Base-by-base conservation (phyloP, 108 stramenopile genomes). In the Conticribra guillardii region DNA sequence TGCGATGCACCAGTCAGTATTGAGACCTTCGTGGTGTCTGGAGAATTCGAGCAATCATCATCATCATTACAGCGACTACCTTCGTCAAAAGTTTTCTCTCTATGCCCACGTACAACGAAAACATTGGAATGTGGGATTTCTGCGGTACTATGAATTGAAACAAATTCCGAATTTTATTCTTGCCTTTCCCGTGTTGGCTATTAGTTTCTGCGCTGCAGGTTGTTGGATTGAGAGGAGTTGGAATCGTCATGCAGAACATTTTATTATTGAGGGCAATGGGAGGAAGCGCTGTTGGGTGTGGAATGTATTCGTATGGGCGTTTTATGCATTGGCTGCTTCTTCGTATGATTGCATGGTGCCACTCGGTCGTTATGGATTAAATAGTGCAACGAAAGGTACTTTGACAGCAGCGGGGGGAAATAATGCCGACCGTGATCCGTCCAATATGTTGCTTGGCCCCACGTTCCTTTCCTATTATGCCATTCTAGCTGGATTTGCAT, bases 61-160 rank as follows among this genome's bases (percentile, higher is more conserved):
- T n/a, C n/a, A n/a, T n/a, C n/a, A n/a, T n/a, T n/a, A n/a, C n/a
- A n/a, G n/a, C n/a, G n/a, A n/a, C n/a, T n/a, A n/a, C n/a, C n/a
- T n/a, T n/a, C n/a, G n/a, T 58, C 22, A 44, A 31, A 52, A 54
- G 15, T 95, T 92, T 76, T 90, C 91, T 24, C 60, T 95, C 31
- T 95, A 95, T 63, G 70, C 76, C 18, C 68, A 86, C 71, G 84
- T 89, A 16, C 94, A 95, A 77, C 62, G 72, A 41, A 80, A 87
- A 65, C 87, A 95, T 60, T 95, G 94, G 94, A 92, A 95, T 74
- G 91, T 95, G 4, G 94, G 94, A 4, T 76, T 89, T 4, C 76
- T 95, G 33, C 81, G 79, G 17, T 95, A 95, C 75, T 95, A 79
- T 55, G 75, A 89, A 59, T 28, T 74, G 60, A 89, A 88, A 63